Base-by-base conservation (phyloP, 2,329 filamentous ascomycete species). In the Alternaria triticimaculans region DNA sequence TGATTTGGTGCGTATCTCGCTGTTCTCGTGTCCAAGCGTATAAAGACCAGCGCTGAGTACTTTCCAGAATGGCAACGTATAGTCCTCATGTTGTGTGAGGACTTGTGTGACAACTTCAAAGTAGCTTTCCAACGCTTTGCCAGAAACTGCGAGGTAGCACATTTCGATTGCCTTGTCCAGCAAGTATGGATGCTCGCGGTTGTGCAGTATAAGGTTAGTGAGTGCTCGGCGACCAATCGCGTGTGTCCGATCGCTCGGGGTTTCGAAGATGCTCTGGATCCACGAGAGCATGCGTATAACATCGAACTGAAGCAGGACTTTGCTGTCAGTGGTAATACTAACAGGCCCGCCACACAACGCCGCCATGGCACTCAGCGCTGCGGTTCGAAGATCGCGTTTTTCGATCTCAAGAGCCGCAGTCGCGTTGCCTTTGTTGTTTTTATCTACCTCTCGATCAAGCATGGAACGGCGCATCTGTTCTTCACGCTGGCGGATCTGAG, bases 341-440 rank as follows among this genome's bases (percentile, higher is more conserved):
- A 98, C 90, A 5, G 95, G 93, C 0, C 88, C 88, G 49, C 84
- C 94, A 77, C 96, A 99, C 6, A 99, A 86, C 4, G 94, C 90
- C 46, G 96, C 94, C 96, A 99, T 98, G 25, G 96, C 92, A 78
- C 94, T 97, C 46, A 99, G 84, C 2, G 96, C 95, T 28, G 96
- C 94, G 21, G 92, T 96, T 62, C 93, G 88, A 41, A 99, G 86
- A 75, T 97, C 96, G 66, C 92, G 90, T 83, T 97, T 98, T 80
- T 99, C 95, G 69, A 97, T 98, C 77, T 98, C 96, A 87, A 97
- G 96, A 1, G 94, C 92, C 25, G 94, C 94, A 21, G 92, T 95
- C 43, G 92, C 87, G 21, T 90, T 93, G 5, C 91, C 90, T 68
- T 92, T 88, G 75, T 94, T 93, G 12, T 90, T 89, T 18, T 90